Conservation (phyloP, 1,284 basidiomycete species). For the Vanrija pseudolonga region DNA sequence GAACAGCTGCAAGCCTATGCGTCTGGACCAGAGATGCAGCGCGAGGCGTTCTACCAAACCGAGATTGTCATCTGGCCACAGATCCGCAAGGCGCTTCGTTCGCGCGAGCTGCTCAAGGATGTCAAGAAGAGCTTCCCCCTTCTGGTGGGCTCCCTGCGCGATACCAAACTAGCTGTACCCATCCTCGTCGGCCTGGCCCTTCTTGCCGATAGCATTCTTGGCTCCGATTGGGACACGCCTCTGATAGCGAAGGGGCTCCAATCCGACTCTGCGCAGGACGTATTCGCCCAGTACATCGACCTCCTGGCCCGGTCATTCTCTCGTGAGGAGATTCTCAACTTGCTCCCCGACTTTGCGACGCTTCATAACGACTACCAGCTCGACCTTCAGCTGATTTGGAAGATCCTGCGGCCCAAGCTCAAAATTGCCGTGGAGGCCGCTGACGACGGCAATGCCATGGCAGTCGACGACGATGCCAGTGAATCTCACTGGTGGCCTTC, state of each 20-base stretch:
- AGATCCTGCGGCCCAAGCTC: constrained; percentile 79
- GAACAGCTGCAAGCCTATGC: constrained; percentile 84
- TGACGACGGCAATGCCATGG: constrained; percentile 12
- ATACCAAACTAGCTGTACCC: constrained; percentile 69
- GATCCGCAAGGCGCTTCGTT: constrained; percentile 2
- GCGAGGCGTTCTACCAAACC: constrained; percentile 62
- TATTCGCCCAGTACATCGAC: constrained; percentile 56
- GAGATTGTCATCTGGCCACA: constrained; percentile 38
- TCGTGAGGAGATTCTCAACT: constrained; percentile 45
- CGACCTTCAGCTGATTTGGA: constrained; percentile 80
- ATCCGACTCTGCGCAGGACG: constrained; percentile 67
- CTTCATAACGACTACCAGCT: constrained; percentile 72
- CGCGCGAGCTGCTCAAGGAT: constrained; percentile 16
- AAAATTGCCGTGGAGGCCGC: constrained; percentile 53
- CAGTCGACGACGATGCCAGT: constrained; percentile 4
- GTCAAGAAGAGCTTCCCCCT: constrained; percentile 52
- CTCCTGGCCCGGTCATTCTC: constrained; percentile 49
- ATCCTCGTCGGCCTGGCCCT: constrained; percentile 84
- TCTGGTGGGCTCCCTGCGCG: constrained; percentile 66
- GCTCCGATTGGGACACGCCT: constrained; percentile 28
- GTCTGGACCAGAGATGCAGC: constrained; percentile 79
- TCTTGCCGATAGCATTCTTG: constrained; percentile 56
- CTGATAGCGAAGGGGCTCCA: constrained; percentile 61
- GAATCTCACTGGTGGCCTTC: constrained; percentile 31
- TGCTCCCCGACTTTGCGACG: constrained; percentile 63